Evolutionary conservation across 208 protist genomes (phyloP), one percentile per base, ranked within the genome.

Genomic region (Trypanosoma platydactyli): DNA sequence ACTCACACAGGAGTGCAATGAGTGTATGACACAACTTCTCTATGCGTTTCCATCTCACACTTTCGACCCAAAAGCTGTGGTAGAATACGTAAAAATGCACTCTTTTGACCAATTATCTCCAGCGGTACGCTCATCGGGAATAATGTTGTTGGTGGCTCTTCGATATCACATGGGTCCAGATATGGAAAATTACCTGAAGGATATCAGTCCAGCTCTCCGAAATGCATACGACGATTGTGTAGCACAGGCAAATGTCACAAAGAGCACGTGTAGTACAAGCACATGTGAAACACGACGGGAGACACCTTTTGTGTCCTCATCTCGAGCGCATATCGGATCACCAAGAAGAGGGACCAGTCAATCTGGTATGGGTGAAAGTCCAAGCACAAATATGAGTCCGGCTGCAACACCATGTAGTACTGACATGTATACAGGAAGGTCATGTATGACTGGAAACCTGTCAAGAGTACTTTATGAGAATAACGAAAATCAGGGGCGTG

Each of bases 1-100:
- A 67, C 73, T 94, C 20, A 29, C 89, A n/a, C 77, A 86, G 64
- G 87, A 92, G 54, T 73, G 75, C 49, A 91, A 89, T 65, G 90
- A 89, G 64, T 87, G 81, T 33, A 76, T 92, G 38, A 59, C 52
- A 12, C 69, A 83, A 38, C 57, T 84, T 16, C 59, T 91, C 15
- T 45, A 68, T 0, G 50, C 58, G 46, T 66, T 67, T 52, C 40
- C 64, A 52, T 9, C 52, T n/a, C 29, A 35, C 24, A 62, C 54
- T 18, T 24, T 86, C 7, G 84, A 94, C 20, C 70, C 72, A 41
- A 77, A 76, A 60, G 63, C 56, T 45, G 61, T 88, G 18, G 51
- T 92, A 18, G 78, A 91, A 30, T 95, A 92, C 60, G 59, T 93
- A 7, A 84, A 87, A 46, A 64, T 61, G 9, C 64, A 80, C 35